A percentile compares a stretch with the other conserved stretches of the same genome.
Conservation (phyloP, 2,329 filamentous ascomycete species). For the Phoma sp. region DNA sequence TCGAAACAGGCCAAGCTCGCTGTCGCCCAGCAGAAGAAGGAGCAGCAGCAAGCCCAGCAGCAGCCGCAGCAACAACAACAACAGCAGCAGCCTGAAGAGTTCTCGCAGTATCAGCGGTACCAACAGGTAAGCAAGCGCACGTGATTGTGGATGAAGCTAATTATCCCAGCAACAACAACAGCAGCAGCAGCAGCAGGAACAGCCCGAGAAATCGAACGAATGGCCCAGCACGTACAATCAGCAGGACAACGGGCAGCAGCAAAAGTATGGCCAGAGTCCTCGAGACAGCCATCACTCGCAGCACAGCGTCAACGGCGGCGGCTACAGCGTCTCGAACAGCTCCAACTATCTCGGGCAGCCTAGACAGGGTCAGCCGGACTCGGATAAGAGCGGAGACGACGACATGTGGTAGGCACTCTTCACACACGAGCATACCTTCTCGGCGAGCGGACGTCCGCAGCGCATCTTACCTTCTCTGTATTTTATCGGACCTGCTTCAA, state of each 20-base stretch:
- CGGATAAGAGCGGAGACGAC: conserved; percentile 42
- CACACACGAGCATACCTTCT: conserved; percentile 5
- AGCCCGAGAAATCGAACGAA: conserved; percentile 29
- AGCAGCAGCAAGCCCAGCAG: conserved; percentile 50
- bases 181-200: conserved; percentile 35
- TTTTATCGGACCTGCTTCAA: conserved; percentile 5
- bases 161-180: conserved; percentile 4
- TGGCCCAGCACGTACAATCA: conserved; percentile 28
- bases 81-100: conserved; percentile 41
- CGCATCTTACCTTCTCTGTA: conserved; percentile 8
- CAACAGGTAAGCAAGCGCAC: conserved; percentile 24
- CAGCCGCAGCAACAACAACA: conserved; percentile 17
- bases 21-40: conserved; percentile 58
- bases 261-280: conserved; percentile 33
- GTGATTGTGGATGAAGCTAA: conserved; percentile 9
- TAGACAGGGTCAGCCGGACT: conserved; percentile 39
- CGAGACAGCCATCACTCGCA: conserved; percentile 45
- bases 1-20: conserved; percentile 73
- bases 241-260: conserved; percentile 26
- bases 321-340: conserved; percentile 48
- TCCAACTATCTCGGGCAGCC: conserved; percentile 46
- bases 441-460: conserved; percentile 10
- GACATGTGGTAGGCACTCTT: conserved; percentile 47
- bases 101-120: conserved; percentile 42
- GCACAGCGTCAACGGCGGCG: conserved; percentile 35